Base-by-base conservation (phyloP, 768 basidiomycete genomes). In the Lactarius hatsudake region DNA sequence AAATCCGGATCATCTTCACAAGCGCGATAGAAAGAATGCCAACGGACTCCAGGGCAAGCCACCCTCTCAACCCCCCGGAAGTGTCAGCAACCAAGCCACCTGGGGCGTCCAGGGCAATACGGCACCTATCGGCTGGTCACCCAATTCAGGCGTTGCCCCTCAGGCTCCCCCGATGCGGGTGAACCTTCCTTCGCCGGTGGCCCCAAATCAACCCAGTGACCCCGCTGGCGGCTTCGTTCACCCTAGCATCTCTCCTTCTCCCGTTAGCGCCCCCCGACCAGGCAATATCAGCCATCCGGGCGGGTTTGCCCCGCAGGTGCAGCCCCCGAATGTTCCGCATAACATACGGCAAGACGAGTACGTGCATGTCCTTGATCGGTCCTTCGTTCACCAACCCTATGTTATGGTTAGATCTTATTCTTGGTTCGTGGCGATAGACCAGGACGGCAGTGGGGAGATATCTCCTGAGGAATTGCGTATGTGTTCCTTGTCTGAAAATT, bases 391-490 rank as follows among this genome's bases (percentile, higher is more conserved):
- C 26, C 40, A 28, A 62, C 3, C 10, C 10, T 13, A 15, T 17
- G 42, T 17, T 34, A 10, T 26, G 54, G 43, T 4, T 2, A 67
- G 66, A 23, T 34, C 28, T 28, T 45, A 28, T 40, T 4, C 17
- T 3, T 67, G 51, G 66, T 67, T 67, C 45, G 6, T 59, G 13
- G 60, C 62, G 8, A 40, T 67, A 4, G 66, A 63, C 12, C 66
- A 67, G 38, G 58, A 67, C 3, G 51, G 42, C 7, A 54, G 53
- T 59, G 62, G 66, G 23, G 34, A 45, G 12, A 6, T 67, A 23
- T 63, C 66, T n/a, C 23, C 32, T 0, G 51, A 45, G 51, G 66
- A 63, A 59, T 53, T 67, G 40, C 58, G 66, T 67, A 20, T 1
- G 66, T 30, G 1, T 55, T 20, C 32, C 7, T 26, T 26, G 17